Evolutionary conservation across 305 asterid species (phyloP).

Genomic region (Galium porrigens): DNA sequence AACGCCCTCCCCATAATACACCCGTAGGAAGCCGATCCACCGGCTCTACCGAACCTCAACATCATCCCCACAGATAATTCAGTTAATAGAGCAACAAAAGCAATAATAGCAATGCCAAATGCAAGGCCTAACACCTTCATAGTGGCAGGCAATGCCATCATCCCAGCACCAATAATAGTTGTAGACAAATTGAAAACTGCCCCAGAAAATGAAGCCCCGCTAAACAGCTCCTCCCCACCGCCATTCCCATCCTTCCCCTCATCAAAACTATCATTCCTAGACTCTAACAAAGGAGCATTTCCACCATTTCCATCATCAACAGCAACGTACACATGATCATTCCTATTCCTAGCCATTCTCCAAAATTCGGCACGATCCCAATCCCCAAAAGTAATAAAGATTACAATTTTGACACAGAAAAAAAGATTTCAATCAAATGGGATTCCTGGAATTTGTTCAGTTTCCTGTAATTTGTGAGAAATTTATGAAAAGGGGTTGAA

Average conservation of each 20-base stretch:
- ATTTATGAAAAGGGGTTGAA: not conserved
- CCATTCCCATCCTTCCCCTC: slow-evolving; percentile 11
- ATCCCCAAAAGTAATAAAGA: not conserved
- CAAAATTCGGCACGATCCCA: not conserved
- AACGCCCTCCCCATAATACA: slow-evolving; percentile 43
- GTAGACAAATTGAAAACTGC: slow-evolving; percentile 51
- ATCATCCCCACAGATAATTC: slow-evolving; percentile 28
- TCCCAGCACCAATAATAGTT: slow-evolving; percentile 52
- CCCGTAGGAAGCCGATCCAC: slow-evolving; percentile 35
- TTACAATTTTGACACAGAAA: not conserved
- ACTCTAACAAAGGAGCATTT: slow-evolving; percentile 24
- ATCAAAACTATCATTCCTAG: slow-evolving; percentile 14
- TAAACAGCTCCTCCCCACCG: slow-evolving; percentile 15
- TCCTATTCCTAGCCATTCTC: slow-evolving; percentile 5
- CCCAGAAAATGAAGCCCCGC: slow-evolving; percentile 43
- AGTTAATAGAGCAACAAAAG: slow-evolving; percentile 33
- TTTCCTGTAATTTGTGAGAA: not conserved
- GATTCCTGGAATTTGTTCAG: not conserved
- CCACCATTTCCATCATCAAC: slow-evolving; percentile 24
- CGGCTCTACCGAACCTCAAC: slow-evolving; percentile 31
- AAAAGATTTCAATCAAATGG: not conserved
- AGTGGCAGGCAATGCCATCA: slow-evolving; percentile 56
- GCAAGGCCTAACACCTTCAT: slow-evolving; percentile 48
- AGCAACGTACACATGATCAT: slow-evolving; percentile 18
- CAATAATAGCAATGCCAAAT: slow-evolving; percentile 30